phyloP scores from a whole-genome alignment of 768 basidiomycete species.

The Xerocomellus intermedius region DNA sequence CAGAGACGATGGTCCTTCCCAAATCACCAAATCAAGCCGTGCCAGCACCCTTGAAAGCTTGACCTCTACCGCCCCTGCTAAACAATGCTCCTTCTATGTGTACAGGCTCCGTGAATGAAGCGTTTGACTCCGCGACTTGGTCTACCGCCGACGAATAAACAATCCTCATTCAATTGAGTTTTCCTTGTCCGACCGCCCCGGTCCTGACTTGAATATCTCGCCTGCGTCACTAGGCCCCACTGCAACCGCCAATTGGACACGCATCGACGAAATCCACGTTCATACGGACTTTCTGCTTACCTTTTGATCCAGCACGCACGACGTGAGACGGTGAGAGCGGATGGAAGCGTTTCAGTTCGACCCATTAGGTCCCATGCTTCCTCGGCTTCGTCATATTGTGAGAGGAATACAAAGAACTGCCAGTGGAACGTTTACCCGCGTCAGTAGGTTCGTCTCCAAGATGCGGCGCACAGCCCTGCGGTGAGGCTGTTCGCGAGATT shows the following conservation, averaged over 20 bases:
- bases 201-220: neutral
- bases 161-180: neutral
- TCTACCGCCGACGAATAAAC: neutral
- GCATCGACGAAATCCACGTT: conserved; percentile 3
- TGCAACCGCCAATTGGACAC: neutral
- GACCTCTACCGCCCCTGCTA: neutral
- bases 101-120: too few species aligned
- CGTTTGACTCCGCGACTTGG: neutral
- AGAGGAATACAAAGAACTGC: neutral
- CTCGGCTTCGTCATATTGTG: neutral
- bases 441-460: conserved; percentile 9
- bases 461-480: conserved; percentile 15
- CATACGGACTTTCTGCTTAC: conserved; percentile 7
- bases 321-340: conserved; percentile 6
- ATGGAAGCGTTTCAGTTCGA: conserved; percentile 8
- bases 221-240: neutral
- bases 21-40: neutral
- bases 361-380: conserved; percentile 3
- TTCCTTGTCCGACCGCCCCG: neutral
- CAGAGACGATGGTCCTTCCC: neutral
- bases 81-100: neutral
- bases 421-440: neutral
- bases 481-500: conserved; percentile 12
- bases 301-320: neutral
- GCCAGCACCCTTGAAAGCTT: neutral